These are phyloP conservation scores for Gardenia jasminoides DNA, from an alignment of 257 asterid species.

Conservation along the genomic window DNA sequence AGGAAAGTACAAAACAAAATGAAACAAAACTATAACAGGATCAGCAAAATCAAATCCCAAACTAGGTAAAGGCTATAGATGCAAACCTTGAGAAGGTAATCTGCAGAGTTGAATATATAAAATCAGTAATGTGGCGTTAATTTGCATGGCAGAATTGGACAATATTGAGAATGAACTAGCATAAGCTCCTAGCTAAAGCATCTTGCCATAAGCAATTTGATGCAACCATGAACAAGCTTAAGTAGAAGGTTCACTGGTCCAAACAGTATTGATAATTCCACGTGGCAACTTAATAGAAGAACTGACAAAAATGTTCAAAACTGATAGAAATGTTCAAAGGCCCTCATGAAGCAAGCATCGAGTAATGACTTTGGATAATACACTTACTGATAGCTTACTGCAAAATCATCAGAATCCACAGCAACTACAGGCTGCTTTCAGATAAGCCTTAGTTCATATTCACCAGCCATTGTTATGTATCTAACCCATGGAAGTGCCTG, in stretches of 20 bases:
- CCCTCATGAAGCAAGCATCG: background rate
- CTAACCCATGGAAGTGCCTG: conserved; percentile 61
- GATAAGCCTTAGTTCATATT: conserved; percentile 46
- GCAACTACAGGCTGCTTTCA: conserved; percentile 9
- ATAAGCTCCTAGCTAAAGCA: background rate
- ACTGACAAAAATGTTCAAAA: background rate
- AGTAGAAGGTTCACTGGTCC: background rate
- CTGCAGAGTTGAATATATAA: background rate
- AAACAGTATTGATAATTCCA: background rate
- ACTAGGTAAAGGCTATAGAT: background rate
- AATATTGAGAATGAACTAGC: background rate
- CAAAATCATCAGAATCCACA: background rate
- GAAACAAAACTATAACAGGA: background rate
- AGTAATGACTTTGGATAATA: background rate
- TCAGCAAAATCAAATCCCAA: background rate
- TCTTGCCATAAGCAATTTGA: background rate
- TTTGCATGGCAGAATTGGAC: background rate
- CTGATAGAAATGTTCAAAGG: background rate
- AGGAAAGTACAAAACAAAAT: background rate
- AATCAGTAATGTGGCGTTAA: background rate
- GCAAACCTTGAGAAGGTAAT: background rate
- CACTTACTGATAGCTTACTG: background rate
- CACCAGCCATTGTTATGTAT: conserved; percentile 53
- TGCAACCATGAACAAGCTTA: background rate
- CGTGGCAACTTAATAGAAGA: background rate